Evolutionary conservation across 345 rosid genomes (phyloP), one percentile per base, ranked within the genome.

Genomic region (Arabidopsis thaliana): DNA sequence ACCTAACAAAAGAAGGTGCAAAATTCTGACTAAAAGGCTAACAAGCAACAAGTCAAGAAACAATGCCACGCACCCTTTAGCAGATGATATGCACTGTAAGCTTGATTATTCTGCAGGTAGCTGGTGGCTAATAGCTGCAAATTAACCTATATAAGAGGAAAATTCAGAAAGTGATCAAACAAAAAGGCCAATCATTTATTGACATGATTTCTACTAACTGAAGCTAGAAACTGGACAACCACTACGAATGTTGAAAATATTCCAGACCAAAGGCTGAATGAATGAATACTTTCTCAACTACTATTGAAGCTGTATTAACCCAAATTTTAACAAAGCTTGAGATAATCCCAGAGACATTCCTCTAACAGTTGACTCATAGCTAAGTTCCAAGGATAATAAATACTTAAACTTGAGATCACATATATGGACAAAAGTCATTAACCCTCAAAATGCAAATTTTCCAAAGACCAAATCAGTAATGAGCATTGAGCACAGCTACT

Each of bases 101-200:
- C 91, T 83, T 90, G 98, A 82, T 87, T 88, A 78, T 87, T 90
- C 83, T 95, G 97, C 83, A 95, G 80, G 84, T 92, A 92, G 74
- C 96, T 87, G 50, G 88, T 69, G 28, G 98, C 99, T 82, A 95
- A 73, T 62, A 92, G 74, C 82, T 92, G 98, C 83, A 87, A 82
- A 85, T 95, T 92, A 52, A 65, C 78, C 99, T 95, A 83, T 84
- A 80, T 12, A 12, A 64, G 48, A 65, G 80, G 49, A 50, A 65
- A 63, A 65, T 13, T 44, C 49, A 8, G 16, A 67, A 37, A 69
- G 40, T 32, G 14, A 59, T 53, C 13, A 79, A 38, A 71, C 58
- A 64, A 36, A 79, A 70, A 2, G 65, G 44, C 33, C 30, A 33
- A 24, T 64, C 44, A 56, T 53, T 55, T 37, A 46, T 20, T 42